Evolutionary conservation across 2,329 filamentous ascomycete genomes (phyloP), one percentile per base, ranked within the genome.

Genomic region (Colletotrichum caudatum): DNA sequence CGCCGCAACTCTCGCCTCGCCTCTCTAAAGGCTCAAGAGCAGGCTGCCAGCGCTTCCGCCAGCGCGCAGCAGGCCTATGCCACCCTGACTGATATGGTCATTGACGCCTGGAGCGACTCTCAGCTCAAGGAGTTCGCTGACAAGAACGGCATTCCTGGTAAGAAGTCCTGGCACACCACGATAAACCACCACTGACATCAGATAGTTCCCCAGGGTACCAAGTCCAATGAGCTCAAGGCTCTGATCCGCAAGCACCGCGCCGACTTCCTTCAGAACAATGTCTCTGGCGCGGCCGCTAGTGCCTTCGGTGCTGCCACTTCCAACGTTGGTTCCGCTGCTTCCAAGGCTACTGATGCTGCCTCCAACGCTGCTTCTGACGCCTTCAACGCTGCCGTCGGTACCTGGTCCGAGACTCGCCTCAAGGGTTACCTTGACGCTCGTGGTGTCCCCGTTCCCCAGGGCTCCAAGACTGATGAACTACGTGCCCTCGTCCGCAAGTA

Each of bases 61-160:
- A 92, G 89, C 54, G 91, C 92, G 16, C 89, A 91, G 61, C 86
- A 89, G 50, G 92, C 93, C 1, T 92, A 94, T 76, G 85, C 91
- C 63, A 92, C 90, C 59, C 84, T 98, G 53, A 94, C 92, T 74
- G 94, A 98, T 77, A 91, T 92, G 77, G 86, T 98, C 64, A 92
- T 98, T 78, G 91, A 97, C 76, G 91, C 93, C 5, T 99, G 96
- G 96, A 91, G 92, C 78, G 95, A 98, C 78, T 88, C 88, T 51
- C 87, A 97, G 81, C 88, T 99, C 80, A 98, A 98, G 87, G 92
- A 94, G 74, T 98, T 96, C 85, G 91, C 91, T 66, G 95, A 98
- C 84, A 94, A 95, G 87, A 96, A 98, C 77, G 90, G 90, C 69
- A 92, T 99, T 79, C 81, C 78, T 16, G 82, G 83, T 84, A 76